A percentile compares a stretch with the other conserved stretches of the same genome.
These are phyloP conservation scores for Batkoa obscura DNA, from an alignment of 371 early-diverging fungal species.

Conservation along the genomic window DNA sequence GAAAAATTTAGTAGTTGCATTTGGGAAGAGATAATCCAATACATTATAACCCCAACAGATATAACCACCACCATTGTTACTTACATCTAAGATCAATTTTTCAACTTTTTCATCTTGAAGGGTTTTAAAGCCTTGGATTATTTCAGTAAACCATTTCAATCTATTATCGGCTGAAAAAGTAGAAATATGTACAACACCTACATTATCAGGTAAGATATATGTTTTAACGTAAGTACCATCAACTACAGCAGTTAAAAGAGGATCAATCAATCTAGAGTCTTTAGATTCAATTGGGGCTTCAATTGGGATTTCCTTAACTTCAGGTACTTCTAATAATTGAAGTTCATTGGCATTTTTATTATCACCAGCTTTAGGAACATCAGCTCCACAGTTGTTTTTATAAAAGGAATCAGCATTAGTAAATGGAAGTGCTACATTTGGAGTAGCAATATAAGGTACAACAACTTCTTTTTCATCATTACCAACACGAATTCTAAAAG, in stretches of 20 bases:
- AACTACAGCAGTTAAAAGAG: neutral
- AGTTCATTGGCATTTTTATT: neutral
- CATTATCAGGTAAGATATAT: neutral
- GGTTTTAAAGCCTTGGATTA: constrained; percentile 10
- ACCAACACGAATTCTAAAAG: neutral
- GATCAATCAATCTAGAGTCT: neutral
- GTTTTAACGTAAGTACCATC: neutral
- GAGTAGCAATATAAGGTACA: neutral
- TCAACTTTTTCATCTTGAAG: constrained; percentile 9
- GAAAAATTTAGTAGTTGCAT: neutral
- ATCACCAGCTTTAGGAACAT: neutral
- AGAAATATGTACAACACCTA: neutral
- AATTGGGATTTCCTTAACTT: neutral
- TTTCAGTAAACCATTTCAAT: neutral
- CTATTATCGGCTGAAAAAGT: neutral
- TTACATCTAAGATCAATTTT: constrained; percentile 13
- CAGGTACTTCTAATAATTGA: neutral
- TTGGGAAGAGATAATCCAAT: constrained; percentile 14
- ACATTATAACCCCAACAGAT: constrained; percentile 18
- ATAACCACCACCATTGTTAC: constrained; percentile 16
- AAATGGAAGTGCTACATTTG: neutral
- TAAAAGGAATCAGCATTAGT: neutral
- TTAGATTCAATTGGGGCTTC: neutral
- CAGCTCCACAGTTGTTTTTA: neutral
- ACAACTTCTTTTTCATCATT: neutral